phyloP scores from a whole-genome alignment of 805 yeast species.

The Yarrowia deformans region DNA sequence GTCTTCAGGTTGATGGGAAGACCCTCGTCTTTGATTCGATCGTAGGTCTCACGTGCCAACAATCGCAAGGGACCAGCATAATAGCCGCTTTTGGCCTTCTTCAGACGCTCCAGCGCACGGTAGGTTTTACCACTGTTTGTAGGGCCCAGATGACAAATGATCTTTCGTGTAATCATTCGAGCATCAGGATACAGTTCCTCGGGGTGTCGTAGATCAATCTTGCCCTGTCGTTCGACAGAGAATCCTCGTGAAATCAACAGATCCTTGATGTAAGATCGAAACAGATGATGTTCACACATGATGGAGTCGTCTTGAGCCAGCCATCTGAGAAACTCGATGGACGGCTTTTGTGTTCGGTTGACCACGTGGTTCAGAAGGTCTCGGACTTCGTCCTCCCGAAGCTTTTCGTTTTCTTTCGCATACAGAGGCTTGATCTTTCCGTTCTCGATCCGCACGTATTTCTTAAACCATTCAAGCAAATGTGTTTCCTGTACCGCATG shows the following conservation, averaged over 20 bases:
- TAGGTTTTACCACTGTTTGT: conserved; percentile 96
- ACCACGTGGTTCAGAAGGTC: conserved; percentile 13
- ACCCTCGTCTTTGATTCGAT: conserved; percentile 71
- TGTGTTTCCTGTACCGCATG: conserved; percentile 25
- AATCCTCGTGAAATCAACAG: conserved; percentile 47
- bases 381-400: neutral
- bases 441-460: conserved; percentile 9
- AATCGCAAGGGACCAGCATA: conserved; percentile 95
- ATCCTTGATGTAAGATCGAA: conserved; percentile 18
- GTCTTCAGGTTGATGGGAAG: conserved; percentile 83
- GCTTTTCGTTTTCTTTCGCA: too few relatives aligned
- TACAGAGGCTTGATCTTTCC: conserved; percentile 16
- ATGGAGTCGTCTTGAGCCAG: neutral
- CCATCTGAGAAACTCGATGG: conserved; percentile 16
- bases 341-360: conserved; percentile 23
- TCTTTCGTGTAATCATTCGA: conserved; percentile 74
- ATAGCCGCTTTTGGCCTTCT: conserved; percentile 73
- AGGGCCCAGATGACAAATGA: conserved; percentile 96
- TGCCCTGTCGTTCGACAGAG: conserved; percentile 60
- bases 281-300: conserved; percentile 13
- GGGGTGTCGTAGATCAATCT: conserved; percentile 62
- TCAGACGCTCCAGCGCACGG: conserved; percentile 74
- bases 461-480: conserved; percentile 24
- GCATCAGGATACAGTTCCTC: conserved; percentile 87
- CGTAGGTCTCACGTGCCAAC: conserved; percentile 90